phyloP scores from a whole-genome alignment of 2,329 filamentous ascomycete genomes.

The Monosporascus sp. region DNA sequence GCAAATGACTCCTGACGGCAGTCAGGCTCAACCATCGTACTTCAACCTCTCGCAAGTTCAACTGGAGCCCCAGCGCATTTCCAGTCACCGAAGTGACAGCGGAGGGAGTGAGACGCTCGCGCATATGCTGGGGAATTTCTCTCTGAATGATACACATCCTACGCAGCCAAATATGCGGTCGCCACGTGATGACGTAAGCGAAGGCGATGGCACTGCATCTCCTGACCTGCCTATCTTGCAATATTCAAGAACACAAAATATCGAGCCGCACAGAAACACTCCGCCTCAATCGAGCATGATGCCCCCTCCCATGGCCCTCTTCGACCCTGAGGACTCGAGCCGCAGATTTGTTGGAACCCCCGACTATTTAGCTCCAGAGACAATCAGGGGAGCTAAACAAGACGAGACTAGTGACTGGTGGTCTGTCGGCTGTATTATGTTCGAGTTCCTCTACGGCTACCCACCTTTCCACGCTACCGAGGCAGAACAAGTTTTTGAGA shows the following conservation, averaged over 20 bases:
- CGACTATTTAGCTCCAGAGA: conserved; percentile 94
- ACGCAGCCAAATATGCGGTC: conserved; percentile 45
- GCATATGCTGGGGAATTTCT: conserved; percentile 76
- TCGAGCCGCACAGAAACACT: conserved; percentile 50
- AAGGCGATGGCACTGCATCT: conserved; percentile 66
- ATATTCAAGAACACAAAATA: conserved; percentile 37
- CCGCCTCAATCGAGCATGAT: conserved; percentile 67
- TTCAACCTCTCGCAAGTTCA: conserved; percentile 64
- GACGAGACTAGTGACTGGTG: conserved; percentile 99
- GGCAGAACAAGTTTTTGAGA: conserved; percentile 92
- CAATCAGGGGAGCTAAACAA: conserved; percentile 89
- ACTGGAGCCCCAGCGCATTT: conserved; percentile 62
- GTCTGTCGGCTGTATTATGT: conserved; percentile 97
- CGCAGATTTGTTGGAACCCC: conserved; percentile 93
- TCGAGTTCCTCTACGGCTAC: conserved; percentile 89
- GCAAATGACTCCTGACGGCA: conserved; percentile 74
- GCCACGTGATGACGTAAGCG: conserved; percentile 69
- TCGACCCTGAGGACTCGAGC: conserved; percentile 90
- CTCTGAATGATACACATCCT: conserved; percentile 56
- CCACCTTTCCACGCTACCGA: conserved; percentile 89
- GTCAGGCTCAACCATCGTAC: conserved; percentile 82
- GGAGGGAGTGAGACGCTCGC: conserved; percentile 81
- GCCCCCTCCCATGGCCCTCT: conserved; percentile 88
- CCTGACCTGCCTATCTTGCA: conserved; percentile 71
- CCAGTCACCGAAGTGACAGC: conserved; percentile 85